These are phyloP conservation scores for Linum lewisii DNA, from an alignment of 345 rosid genomes.

Conservation along the genomic window DNA sequence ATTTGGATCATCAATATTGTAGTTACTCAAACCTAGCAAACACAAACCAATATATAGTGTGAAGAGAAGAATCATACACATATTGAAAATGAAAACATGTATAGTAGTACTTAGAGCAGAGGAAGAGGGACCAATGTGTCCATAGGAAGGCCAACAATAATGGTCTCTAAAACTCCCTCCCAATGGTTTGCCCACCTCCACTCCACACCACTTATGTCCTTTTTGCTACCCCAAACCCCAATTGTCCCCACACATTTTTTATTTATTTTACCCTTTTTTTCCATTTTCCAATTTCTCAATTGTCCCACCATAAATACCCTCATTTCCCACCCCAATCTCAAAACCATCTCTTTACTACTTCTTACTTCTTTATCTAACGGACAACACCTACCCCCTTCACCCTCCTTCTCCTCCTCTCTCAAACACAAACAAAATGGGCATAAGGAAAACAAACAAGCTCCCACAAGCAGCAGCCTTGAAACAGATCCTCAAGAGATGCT, in stretches of 20 bases:
- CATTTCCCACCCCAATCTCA: neutral
- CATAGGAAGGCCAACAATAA: neutral
- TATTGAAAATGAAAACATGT: neutral
- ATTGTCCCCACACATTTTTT: neutral
- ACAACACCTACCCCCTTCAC: neutral
- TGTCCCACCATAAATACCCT: neutral
- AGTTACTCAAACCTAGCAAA: too few species aligned
- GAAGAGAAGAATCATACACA: too few species aligned
- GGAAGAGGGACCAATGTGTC: neutral
- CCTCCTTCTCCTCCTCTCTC: neutral
- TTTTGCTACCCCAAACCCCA: neutral
- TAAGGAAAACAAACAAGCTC: neutral
- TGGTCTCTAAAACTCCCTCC: too few species aligned
- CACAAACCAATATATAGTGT: too few species aligned
- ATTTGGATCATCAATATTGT: too few species aligned
- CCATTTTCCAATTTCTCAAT: neutral
- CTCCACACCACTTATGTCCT: neutral
- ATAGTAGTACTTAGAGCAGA: too few species aligned
- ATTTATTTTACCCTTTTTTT: neutral
- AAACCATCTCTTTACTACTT: too few species aligned
- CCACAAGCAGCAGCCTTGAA: neutral
- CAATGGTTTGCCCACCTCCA: neutral
- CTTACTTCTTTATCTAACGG: too few species aligned
- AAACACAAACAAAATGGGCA: neutral
- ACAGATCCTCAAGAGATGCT: conserved; percentile 3